Base-by-base conservation (phyloP, 2,329 filamentous ascomycete genomes). In the Parasarocladium wereldwijsianum region DNA sequence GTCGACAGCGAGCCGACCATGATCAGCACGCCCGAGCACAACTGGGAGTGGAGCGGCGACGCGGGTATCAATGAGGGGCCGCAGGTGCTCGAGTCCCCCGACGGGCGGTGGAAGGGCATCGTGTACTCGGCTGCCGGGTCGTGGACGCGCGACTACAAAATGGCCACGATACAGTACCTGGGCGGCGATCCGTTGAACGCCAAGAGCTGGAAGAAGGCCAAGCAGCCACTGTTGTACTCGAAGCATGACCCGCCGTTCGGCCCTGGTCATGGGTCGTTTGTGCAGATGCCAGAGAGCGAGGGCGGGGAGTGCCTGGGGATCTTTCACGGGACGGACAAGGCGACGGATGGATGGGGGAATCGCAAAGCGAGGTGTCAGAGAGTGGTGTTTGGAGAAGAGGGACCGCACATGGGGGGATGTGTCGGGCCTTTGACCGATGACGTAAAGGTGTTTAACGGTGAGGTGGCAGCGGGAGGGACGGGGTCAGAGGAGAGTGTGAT, bases 181-280 rank as follows among this genome's bases (percentile, higher is more conserved):
- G 27, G 30, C 18, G 32, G 35, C 2, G 34, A 38, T n/a, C 36
- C 36, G 17, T 15, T 38, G 24, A 32, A 35, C 13, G 27, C 33
- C 12, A 31, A 33, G 20, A 35, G 33, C 3, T 37, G 35, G 35
- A 16, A 22, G 12, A 37, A 37, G 31, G 27, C 33, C 8, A 27
- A 33, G 9, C 16, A 23, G 19, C 33, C 35, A 10, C 24, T 37
- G 22, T 32, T 38, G 7, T n/a, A 34, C 21, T 22, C 25, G 5
- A 35, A 30, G 29, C 34, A 31, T 3, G 36, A 34, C n/a, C n/a
- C n/a, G 3, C 36, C 34, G 10, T 38, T 34, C 11, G 36, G 32
- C 3, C 36, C 36, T 2, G 36, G 36, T 8, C 34, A 44, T 24
- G 39, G 40, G 21, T 43, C 40, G 34, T 39, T 44, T 28, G 11